These are phyloP conservation scores for Vitellaria paradoxa DNA, from an alignment of 179 eudicot genomes.

Conservation along the genomic window DNA sequence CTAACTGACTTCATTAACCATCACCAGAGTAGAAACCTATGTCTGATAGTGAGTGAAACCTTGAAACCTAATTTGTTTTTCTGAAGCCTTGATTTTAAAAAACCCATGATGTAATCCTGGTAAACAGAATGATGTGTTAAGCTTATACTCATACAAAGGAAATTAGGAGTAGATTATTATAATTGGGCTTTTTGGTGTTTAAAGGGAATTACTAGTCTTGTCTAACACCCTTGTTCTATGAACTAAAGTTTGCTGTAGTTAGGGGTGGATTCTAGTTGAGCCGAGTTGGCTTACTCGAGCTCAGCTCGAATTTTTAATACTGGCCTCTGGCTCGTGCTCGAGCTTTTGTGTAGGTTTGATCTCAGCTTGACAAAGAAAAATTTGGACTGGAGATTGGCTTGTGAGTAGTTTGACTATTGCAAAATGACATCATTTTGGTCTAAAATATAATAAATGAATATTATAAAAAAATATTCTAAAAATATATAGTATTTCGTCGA, in stretches of 20 bases:
- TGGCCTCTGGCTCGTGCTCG: no score
- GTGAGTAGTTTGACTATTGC: no score
- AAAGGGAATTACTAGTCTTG: not conserved
- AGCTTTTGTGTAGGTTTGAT: no score
- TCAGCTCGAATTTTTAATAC: no score
- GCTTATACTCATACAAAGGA: not conserved
- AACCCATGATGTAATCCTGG: not conserved
- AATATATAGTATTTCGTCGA: no score
- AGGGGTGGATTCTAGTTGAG: not conserved
- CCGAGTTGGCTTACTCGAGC: not conserved
- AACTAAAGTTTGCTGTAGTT: no score
- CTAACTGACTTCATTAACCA: not conserved
- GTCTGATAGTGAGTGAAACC: not conserved
- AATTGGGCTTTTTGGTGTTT: not conserved
- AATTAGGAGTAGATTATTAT: not conserved
- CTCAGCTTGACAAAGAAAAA: no score
- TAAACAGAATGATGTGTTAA: not conserved
- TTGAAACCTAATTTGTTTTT: not conserved
- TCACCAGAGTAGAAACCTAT: no score
- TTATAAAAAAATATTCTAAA: no score
- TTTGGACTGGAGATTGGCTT: no score
- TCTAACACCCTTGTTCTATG: not conserved
- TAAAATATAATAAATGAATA: no score
- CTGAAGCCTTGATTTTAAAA: not conserved
- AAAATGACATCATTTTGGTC: no score